Evolutionary conservation across 2,329 filamentous ascomycete species (phyloP).

Genomic region (Amauroascus niger): DNA sequence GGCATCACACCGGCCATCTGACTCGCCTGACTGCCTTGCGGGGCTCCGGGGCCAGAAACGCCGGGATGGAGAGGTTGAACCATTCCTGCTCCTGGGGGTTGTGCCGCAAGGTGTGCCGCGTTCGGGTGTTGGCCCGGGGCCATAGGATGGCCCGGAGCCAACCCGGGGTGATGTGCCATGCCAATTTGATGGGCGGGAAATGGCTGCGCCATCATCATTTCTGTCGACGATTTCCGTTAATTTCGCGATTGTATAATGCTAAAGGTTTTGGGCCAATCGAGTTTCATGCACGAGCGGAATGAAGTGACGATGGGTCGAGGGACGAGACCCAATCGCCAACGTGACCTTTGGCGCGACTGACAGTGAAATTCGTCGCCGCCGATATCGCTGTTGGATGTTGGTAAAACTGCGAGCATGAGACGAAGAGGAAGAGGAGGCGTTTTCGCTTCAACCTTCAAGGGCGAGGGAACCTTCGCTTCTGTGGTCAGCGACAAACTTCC

Average conservation of each 20-base stretch:
- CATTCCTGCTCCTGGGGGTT: constrained; percentile 41
- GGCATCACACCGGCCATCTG: constrained; percentile 57
- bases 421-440: constrained; percentile 22
- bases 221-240: constrained; percentile 22
- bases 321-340: constrained; percentile 21
- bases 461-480: constrained; percentile 5
- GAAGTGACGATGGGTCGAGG: constrained; percentile 12
- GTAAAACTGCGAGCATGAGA: constrained; percentile 30
- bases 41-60: constrained; percentile 49
- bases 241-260: background rate
- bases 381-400: constrained; percentile 22
- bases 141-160: constrained; percentile 54
- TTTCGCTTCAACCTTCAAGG: constrained; percentile 8
- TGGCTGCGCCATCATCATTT: constrained; percentile 48
- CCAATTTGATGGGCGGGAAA: constrained; percentile 50
- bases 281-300: background rate
- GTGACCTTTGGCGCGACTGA: constrained; percentile 25
- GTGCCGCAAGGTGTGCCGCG: constrained; percentile 43
- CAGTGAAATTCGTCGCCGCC: constrained; percentile 26
- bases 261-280: background rate
- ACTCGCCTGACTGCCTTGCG: constrained; percentile 52
- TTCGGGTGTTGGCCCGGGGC: constrained; percentile 48
- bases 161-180: constrained; percentile 49
- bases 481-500: constrained; percentile 4
- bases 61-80: constrained; percentile 52